A percentile compares a stretch with the other conserved stretches of the same genome.
Evolutionary conservation across 495 filamentous ascomycete species (phyloP).

Genomic region (Aspergillus cavernicola): DNA sequence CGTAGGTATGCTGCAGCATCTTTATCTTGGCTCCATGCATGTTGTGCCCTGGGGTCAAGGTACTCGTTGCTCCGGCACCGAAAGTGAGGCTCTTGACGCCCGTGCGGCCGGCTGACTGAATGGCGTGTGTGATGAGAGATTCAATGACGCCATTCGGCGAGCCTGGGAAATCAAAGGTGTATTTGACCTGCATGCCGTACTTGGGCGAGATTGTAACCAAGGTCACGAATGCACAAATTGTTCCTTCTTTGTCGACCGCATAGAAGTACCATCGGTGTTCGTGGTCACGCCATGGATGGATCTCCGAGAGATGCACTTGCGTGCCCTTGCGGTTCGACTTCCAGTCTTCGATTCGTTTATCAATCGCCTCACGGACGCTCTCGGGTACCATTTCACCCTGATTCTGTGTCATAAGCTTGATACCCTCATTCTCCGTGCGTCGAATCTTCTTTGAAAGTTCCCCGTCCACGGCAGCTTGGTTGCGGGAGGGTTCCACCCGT

Average conservation of each 20-base stretch:
- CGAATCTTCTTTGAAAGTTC: slow-evolving; percentile 68
- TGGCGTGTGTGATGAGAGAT: slow-evolving; percentile 69
- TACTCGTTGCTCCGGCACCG: slow-evolving; percentile 66
- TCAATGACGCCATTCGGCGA: slow-evolving; percentile 79
- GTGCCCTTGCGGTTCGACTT: slow-evolving; percentile 71
- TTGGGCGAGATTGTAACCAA: slow-evolving; percentile 69
- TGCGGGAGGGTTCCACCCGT: slow-evolving; percentile 62
- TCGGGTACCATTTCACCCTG: slow-evolving; percentile 59
- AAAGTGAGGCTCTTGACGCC: slow-evolving; percentile 72
- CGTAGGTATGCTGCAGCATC: slow-evolving; percentile 72
- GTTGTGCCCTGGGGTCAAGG: slow-evolving; percentile 69
- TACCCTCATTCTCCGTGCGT: slow-evolving; percentile 71
- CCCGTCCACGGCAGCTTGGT: slow-evolving; percentile 49
- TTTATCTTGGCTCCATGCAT: slow-evolving; percentile 67
- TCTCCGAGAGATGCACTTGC: slow-evolving; percentile 82
- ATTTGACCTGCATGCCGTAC: slow-evolving; percentile 86
- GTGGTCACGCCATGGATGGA: slow-evolving; percentile 74
- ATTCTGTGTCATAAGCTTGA: slow-evolving; percentile 65
- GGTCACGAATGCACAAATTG: slow-evolving; percentile 67
- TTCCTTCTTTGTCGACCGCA: slow-evolving; percentile 61
- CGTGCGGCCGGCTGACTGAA: slow-evolving; percentile 59
- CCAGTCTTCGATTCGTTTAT: slow-evolving; percentile 74
- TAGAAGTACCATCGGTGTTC: slow-evolving; percentile 80
- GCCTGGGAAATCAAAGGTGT: slow-evolving; percentile 78
- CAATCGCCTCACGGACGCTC: slow-evolving; percentile 59